Base-by-base conservation (phyloP, 768 basidiomycete species). In the Xanthoconium stramineum region DNA sequence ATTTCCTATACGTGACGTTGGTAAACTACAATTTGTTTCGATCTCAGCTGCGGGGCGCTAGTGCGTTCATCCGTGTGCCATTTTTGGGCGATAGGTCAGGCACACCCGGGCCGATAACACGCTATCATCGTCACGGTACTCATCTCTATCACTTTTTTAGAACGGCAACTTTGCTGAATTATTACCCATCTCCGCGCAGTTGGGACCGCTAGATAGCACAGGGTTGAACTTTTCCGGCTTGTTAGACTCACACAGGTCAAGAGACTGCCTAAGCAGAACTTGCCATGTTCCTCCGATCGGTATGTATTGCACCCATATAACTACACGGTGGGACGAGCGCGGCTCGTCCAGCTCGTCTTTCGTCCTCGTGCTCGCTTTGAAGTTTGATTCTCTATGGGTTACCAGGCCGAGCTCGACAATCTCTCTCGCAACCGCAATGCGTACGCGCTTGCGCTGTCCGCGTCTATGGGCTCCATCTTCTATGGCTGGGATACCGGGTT, bases 401-500 rank as follows among this genome's bases (percentile, higher is more conserved):
- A 72, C 56, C 66, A 50, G 47, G 52, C 53, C 1, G 60, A 59
- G 24, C 54, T 76, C 17, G 52, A 63, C 5, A 53, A 67, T 9
- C 14, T 73, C 19, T 61, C 61, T 28, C 68, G 63, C 35, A 72
- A 76, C 60, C 73, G 76, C 44, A 79, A 80, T 67, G 78, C 79
- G 3, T 81, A 81, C 55, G 52, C 71, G 5, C 71, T 81, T 17
- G 73, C 80, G 8, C 50, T 71, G 17, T 78, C 78, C 13, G 80
- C 78, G 0, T 66, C 78, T 1, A 72, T 78, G 72, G 80, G 78
- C 11, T 78, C 77, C 38, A 72, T 81, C 19, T 80, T 79, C 68
- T 79, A 69, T 47, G 80, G 78, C 17, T 79, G 78, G 76, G 79
- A 82, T 53, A 72, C 74, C 3, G 78, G 78, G 9, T 60, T 82